phyloP scores from a whole-genome alignment of 768 basidiomycete genomes.

The Trametes cingulata region DNA sequence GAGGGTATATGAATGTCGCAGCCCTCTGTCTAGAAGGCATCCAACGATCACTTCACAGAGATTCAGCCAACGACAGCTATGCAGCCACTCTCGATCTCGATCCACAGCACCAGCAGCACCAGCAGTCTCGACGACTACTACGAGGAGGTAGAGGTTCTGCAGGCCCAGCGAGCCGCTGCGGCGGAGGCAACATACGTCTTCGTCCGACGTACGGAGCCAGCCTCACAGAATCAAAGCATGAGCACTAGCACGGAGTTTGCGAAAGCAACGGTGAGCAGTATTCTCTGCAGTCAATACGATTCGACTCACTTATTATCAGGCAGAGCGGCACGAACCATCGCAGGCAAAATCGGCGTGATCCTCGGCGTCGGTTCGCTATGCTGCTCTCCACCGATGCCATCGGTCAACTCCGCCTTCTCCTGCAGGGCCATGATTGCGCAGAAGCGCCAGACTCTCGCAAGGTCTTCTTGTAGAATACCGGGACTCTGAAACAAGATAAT shows the following conservation, averaged over 20 bases:
- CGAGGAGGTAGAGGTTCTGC: constrained; percentile 1
- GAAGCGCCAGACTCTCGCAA: background rate
- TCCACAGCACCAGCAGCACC: background rate
- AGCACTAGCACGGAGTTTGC: background rate
- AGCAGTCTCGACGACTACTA: background rate
- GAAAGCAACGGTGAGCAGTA: background rate
- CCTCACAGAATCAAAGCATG: background rate
- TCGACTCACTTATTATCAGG: constrained; percentile 1
- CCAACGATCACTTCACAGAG: background rate
- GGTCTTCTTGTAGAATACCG: background rate
- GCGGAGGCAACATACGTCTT: constrained; percentile 4
- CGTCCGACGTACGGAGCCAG: background rate
- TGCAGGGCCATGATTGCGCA: background rate
- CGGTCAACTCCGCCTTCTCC: background rate
- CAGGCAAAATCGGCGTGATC: background rate
- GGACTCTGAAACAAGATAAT: too few relatives aligned
- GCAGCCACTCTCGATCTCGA: background rate
- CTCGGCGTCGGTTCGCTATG: background rate
- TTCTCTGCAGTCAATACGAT: background rate
- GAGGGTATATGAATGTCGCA: background rate
- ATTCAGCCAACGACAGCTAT: background rate
- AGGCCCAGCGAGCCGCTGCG: background rate
- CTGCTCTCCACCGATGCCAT: background rate
- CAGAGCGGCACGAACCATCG: background rate
- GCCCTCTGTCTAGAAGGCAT: background rate